Conservation (phyloP, 805 yeast species). For the Hanseniaspora meyeri region DNA sequence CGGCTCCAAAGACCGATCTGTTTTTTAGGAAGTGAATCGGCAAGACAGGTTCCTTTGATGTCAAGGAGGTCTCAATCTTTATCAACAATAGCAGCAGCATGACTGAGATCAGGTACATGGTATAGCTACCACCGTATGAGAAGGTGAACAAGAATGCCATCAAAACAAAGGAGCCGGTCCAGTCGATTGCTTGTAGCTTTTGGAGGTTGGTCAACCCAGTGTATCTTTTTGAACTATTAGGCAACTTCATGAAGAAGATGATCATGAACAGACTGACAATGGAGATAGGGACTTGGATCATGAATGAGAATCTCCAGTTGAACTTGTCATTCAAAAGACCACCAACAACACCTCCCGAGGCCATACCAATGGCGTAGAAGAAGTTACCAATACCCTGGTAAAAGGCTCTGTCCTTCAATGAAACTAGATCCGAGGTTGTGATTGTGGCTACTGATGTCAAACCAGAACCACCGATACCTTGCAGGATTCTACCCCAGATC, state of each 20-base stretch:
- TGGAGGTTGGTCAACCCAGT: conserved; percentile 30
- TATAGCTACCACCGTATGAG: conserved; percentile 8
- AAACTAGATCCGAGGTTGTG: conserved; percentile 64
- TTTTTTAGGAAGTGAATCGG: conserved; percentile 45
- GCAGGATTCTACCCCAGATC: conserved; percentile 48
- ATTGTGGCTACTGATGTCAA: conserved; percentile 61
- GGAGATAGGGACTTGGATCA: conserved; percentile 42
- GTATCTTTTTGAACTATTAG: conserved; percentile 31
- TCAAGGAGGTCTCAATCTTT: conserved; percentile 31
- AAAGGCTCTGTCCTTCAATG: conserved; percentile 63
- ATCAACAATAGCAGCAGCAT: conserved; percentile 33
- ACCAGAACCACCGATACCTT: conserved; percentile 90
- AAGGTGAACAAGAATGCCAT: conserved; percentile 27
- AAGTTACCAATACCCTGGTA: conserved; percentile 76
- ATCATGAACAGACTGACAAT: conserved; percentile 38
- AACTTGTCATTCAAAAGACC: conserved; percentile 44
- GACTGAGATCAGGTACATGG: conserved; percentile 15
- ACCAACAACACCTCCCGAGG: conserved; percentile 55
- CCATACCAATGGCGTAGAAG: conserved; percentile 65
- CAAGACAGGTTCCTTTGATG: conserved; percentile 46
- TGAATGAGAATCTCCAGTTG: conserved; percentile 60
- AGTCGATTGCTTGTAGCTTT: conserved; percentile 46
- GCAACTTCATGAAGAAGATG: conserved; percentile 29
- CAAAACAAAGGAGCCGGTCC: conserved; percentile 39
- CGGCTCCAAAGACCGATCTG: conserved; percentile 50